Conservation (phyloP, 2,329 filamentous ascomycete species). For the Sarocladium oryzae region DNA sequence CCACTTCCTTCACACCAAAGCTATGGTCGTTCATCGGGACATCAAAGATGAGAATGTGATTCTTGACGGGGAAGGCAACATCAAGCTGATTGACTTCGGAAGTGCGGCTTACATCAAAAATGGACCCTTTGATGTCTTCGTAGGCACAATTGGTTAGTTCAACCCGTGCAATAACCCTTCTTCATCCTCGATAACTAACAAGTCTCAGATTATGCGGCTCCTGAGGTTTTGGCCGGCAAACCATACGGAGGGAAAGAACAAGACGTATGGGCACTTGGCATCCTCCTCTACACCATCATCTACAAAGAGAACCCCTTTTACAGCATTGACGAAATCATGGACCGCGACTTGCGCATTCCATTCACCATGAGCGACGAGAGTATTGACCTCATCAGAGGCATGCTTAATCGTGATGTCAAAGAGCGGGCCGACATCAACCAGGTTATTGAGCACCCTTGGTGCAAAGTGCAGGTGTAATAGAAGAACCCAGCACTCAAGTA, state of each 20-base stretch:
- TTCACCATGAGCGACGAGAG: constrained; percentile 86
- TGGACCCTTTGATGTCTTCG: constrained; percentile 97
- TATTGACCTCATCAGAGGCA: constrained; percentile 82
- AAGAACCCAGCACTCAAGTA: neutral
- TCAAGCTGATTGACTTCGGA: constrained; percentile 97
- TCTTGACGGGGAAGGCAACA: constrained; percentile 86
- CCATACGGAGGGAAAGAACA: constrained; percentile 94
- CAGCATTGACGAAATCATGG: constrained; percentile 98
- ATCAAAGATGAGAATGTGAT: constrained; percentile 99
- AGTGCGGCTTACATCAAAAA: constrained; percentile 98
- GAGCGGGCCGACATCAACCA: constrained; percentile 78
- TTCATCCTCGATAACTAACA: too few species aligned
- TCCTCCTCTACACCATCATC: constrained; percentile 95
- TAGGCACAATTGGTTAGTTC: constrained; percentile 86
- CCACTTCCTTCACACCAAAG: constrained; percentile 85
- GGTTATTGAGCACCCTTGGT: constrained; percentile 89
- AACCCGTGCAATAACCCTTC: too few species aligned
- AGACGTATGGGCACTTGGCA: constrained; percentile 96
- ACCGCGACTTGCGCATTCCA: constrained; percentile 86
- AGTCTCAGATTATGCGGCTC: constrained; percentile 82
- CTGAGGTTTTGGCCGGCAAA: constrained; percentile 90
- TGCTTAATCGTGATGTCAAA: constrained; percentile 87
- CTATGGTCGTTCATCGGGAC: constrained; percentile 88
- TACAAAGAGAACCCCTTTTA: constrained; percentile 99
- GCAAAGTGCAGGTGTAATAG: constrained; percentile 15